A percentile compares a stretch with the other conserved stretches of the same genome.
phyloP scores from a whole-genome alignment of 805 yeast species.

The Metschnikowia rubicola region DNA sequence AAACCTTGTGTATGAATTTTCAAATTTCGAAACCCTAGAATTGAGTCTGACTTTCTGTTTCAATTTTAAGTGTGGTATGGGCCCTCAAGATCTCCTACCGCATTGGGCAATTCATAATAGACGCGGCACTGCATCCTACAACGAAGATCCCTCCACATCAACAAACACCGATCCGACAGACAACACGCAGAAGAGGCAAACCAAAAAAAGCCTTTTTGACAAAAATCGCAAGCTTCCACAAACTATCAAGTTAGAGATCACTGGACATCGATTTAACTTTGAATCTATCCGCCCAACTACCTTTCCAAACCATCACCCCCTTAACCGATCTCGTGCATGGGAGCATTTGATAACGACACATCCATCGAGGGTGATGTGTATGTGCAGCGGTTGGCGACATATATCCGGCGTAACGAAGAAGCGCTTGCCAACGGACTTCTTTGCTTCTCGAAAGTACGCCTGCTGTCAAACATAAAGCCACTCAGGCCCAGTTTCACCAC shows the following conservation, averaged over 20 bases:
- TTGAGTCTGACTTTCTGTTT: too few species aligned
- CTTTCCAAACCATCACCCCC: too few species aligned
- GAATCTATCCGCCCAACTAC: too few species aligned
- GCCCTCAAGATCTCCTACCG: neutral
- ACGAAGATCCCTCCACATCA: conserved; percentile 1
- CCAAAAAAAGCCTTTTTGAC: neutral
- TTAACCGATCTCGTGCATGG: conserved; percentile 6
- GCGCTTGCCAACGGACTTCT: conserved; percentile 57
- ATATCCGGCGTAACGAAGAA: conserved; percentile 53
- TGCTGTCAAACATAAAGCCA: conserved; percentile 41
- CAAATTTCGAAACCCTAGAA: too few species aligned
- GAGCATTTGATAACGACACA: conserved; percentile 25
- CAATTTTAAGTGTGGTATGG: too few species aligned
- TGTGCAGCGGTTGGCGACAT: conserved; percentile 50
- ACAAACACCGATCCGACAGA: conserved; percentile 8
- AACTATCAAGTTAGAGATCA: too few species aligned
- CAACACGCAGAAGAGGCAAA: neutral
- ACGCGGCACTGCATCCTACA: conserved; percentile 10
- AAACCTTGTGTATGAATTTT: too few species aligned
- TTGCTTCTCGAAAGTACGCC: conserved; percentile 43
- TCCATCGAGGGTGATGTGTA: conserved; percentile 56
- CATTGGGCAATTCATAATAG: conserved; percentile 7
- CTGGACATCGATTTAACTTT: too few species aligned
- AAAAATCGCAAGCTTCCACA: too few species aligned
- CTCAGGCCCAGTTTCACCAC: conserved; percentile 55